A percentile compares a stretch with the other conserved stretches of the same genome.
Evolutionary conservation across 2,329 filamentous ascomycete genomes (phyloP).

Genomic region (Purpureocillium lavendulum): DNA sequence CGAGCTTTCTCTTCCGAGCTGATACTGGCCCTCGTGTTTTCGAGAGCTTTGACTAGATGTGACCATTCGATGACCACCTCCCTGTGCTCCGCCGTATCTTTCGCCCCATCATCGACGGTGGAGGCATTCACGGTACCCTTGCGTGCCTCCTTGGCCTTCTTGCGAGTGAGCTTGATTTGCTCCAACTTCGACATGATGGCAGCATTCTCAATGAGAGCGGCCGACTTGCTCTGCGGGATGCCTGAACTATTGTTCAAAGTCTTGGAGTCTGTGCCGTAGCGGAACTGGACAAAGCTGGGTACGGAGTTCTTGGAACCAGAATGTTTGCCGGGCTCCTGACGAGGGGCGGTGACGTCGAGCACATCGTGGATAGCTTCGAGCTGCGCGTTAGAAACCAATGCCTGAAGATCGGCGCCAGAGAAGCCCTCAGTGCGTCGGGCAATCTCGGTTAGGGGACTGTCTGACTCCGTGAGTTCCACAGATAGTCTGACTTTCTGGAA

Average conservation of each 20-base stretch:
- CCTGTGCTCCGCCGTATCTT: constrained; percentile 29
- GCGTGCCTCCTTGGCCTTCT: constrained; percentile 28
- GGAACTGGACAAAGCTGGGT: constrained; percentile 71
- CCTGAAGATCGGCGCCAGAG: constrained; percentile 89
- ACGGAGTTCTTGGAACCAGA: constrained; percentile 18
- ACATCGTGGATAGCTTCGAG: constrained; percentile 95
- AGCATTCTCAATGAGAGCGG: constrained; percentile 64
- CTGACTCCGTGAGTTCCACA: constrained; percentile 50
- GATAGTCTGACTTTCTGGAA: constrained; percentile 71
- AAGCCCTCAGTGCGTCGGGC: constrained; percentile 79
- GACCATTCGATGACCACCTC: constrained; percentile 80
- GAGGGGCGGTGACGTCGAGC: constrained; percentile 46
- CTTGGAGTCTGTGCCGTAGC: constrained; percentile 57
- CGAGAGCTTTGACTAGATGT: constrained; percentile 71
- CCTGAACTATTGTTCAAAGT: constrained; percentile 23
- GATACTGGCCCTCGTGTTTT: constrained; percentile 74
- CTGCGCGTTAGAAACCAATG: constrained; percentile 91
- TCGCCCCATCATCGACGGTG: constrained; percentile 13
- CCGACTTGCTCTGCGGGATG: constrained; percentile 40
- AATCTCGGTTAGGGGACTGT: constrained; percentile 59
- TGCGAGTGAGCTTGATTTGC: constrained; percentile 64
- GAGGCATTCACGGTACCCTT: constrained; percentile 13
- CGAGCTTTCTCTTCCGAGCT: constrained; percentile 67
- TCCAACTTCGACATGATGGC: constrained; percentile 75
- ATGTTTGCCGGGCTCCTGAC: constrained; percentile 4